Evolutionary conservation across 805 yeast genomes (phyloP).

Genomic region (Barnettozyma populi): DNA sequence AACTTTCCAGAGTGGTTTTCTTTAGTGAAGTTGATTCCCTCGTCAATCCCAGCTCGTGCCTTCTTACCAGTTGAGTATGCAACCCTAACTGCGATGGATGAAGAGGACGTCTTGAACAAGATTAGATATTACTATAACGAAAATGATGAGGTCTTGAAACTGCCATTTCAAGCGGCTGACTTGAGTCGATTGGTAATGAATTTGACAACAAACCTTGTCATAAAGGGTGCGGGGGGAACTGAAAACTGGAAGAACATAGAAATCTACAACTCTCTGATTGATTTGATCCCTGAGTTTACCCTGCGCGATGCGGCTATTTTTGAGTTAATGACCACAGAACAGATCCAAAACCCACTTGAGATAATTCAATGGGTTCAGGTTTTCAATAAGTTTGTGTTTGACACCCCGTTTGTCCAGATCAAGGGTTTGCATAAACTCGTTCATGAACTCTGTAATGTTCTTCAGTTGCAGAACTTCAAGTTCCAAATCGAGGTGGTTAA

Average conservation of each 20-base stretch:
- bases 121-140: conserved; percentile 33
- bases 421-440: conserved; percentile 16
- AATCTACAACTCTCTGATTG: conserved; percentile 33
- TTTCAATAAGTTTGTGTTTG: conserved; percentile 26
- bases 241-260: conserved; percentile 28
- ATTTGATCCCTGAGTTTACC: conserved; percentile 39
- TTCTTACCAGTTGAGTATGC: conserved; percentile 49
- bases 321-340: conserved; percentile 17
- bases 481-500: conserved; percentile 69
- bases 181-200: conserved; percentile 37
- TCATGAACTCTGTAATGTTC: conserved; percentile 17
- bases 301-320: conserved; percentile 34
- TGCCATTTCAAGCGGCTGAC: conserved; percentile 41
- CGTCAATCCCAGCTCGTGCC: conserved; percentile 58
- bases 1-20: conserved; percentile 29
- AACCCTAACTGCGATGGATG: conserved; percentile 10
- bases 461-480: conserved; percentile 18
- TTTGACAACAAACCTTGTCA: conserved; percentile 24
- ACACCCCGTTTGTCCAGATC: conserved; percentile 21
- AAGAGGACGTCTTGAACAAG: conserved; percentile 21
- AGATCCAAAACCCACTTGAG: conserved; percentile 10
- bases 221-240: conserved; percentile 12
- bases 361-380: conserved; percentile 28
- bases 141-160: conserved; percentile 23
- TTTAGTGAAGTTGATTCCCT: conserved; percentile 40